Base-by-base conservation (phyloP, 768 basidiomycete species). In the Hortiboletus flavorubellus region DNA sequence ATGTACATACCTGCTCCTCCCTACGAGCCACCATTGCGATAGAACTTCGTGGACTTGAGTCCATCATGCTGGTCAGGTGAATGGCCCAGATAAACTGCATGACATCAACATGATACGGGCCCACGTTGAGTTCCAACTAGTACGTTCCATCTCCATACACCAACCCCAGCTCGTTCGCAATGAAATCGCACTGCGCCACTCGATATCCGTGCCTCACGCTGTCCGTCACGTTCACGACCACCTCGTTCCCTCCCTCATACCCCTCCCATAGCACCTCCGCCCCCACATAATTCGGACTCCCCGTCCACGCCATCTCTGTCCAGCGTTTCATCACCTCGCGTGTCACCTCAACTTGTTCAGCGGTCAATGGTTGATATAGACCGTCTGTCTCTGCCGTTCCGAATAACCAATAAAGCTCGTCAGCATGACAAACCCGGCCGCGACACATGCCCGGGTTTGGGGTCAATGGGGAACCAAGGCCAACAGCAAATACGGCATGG, bases 401-500 rank as follows among this genome's bases (percentile, higher is more conserved):
- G 26, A 67, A 67, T 2, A 56, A 39, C 51, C 35, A 67, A 35
- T 59, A 64, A 6, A 66, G 56, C 14, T 66, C 59, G 31, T 66
- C 64, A 0, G 59, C 52, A 6, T 61, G 64, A 26, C 64, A 63
- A 7, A 58, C 61, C 2, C 34, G 64, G n/a, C 54, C 54, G 0
- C 15, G 49, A 42, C 63, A 65, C 23, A 14, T 35, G 14, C 34
- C 12, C 5, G 52, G 61, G 30, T 54, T 65, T 1, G 56, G 48
- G 6, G 50, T 66, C 35, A 66, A 48, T 10, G 31, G 31, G 31
- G 31, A 31, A 31, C 31, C 31, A 8, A 31, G 34, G 11, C 59
- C 53, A 4, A 44, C 38, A 5, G 46, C 45, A n/a, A 64, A 64
- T 16, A 51, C 2, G n/a, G 38, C 53, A 15, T 60, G 55, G 41